Evolutionary conservation across 208 protist species (phyloP).

Genomic region (Angomonas deanei): DNA sequence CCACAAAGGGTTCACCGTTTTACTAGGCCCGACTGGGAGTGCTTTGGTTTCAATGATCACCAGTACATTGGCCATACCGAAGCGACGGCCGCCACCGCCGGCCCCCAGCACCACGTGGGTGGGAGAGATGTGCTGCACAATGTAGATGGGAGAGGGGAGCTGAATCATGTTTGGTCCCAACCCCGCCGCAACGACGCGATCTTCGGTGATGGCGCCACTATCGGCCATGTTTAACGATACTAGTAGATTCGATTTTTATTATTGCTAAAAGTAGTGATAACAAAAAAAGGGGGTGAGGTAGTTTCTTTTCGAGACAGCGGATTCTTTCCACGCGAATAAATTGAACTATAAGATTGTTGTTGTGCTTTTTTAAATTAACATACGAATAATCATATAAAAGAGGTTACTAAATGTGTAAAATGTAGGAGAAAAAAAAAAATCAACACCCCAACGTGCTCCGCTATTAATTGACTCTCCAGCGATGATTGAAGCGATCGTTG

Average conservation of each 20-base stretch:
- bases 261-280: constrained; percentile 9
- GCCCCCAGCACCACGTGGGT: constrained; percentile 68
- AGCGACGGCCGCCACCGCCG: constrained; percentile 68
- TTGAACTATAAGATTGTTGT: no score
- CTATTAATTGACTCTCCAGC: constrained; percentile 85
- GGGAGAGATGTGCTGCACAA: constrained; percentile 49
- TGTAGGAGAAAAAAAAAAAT: neutral
- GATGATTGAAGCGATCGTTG: constrained; percentile 89
- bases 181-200: neutral
- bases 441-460: no score
- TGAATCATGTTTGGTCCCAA: neutral
- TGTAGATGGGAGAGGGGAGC: constrained; percentile 30
- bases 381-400: neutral
- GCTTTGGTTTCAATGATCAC: constrained; percentile 17
- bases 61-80: constrained; percentile 82
- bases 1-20: constrained; percentile 27
- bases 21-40: neutral
- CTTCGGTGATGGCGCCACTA: neutral
- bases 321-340: no score
- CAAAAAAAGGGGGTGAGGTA: neutral
- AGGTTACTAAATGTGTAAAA: neutral
- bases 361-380: no score
- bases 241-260: neutral
- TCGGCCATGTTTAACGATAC: neutral
- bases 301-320: neutral